phyloP scores from a whole-genome alignment of 148 eudicot species.

The Spergularia marina region DNA sequence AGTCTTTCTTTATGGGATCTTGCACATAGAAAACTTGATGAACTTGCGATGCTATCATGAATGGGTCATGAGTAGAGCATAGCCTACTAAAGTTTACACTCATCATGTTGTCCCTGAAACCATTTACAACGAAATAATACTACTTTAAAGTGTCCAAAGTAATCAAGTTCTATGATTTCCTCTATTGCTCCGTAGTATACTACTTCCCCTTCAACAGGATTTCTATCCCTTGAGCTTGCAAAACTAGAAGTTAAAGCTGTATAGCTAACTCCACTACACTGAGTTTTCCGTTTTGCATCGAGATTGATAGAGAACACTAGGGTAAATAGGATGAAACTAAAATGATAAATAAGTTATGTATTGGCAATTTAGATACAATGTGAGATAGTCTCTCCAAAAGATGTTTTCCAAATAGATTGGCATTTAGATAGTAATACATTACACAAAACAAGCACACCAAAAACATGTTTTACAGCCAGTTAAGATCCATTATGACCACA shows the following conservation, averaged over 20 bases:
- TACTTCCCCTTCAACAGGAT: too few species aligned
- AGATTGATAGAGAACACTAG: too few species aligned
- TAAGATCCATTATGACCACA: too few species aligned
- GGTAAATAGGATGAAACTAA: too few species aligned
- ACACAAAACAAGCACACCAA: too few species aligned
- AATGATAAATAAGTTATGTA: too few species aligned
- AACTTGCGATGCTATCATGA: constrained; percentile 11
- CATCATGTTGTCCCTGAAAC: constrained; percentile 8
- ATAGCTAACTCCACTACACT: constrained; percentile 16
- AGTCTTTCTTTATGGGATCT: constrained; percentile 5
- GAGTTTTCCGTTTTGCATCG: neutral
- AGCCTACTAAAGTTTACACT: constrained; percentile 2
- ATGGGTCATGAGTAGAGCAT: constrained; percentile 9
- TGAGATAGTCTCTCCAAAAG: too few species aligned
- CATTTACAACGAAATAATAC: constrained; percentile 18
- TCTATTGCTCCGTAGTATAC: constrained; percentile 14
- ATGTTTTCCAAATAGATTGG: too few species aligned
- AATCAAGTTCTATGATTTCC: constrained; percentile 19
- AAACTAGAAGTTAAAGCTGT: constrained; percentile 12
- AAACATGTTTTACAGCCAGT: too few species aligned
- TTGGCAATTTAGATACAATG: too few species aligned
- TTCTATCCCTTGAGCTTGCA: constrained; percentile 25
- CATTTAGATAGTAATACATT: too few species aligned
- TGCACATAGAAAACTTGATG: constrained; percentile 4
- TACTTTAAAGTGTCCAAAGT: neutral